Evolutionary conservation across 495 filamentous ascomycete genomes (phyloP).

Genomic region (Neurospora sp.): DNA sequence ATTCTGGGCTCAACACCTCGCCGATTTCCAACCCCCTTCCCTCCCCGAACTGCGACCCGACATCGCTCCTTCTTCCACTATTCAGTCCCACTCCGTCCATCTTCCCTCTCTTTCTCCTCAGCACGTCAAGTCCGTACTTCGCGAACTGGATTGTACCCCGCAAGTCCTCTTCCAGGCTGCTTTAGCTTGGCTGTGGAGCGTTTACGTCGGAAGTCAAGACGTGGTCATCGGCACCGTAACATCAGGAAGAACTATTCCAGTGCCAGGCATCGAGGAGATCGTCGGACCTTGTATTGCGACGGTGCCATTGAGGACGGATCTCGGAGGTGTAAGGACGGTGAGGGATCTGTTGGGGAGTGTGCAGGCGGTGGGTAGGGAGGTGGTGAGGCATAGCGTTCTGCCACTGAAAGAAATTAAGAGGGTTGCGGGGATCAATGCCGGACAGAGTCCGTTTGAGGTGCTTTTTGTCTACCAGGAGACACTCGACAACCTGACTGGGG

Average conservation of each 20-base stretch:
- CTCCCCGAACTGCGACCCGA: constrained; percentile 33
- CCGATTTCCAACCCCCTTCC: constrained; percentile 26
- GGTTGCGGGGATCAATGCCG: constrained; percentile 36
- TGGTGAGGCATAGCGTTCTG: constrained; percentile 47
- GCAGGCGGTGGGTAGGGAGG: constrained; percentile 50
- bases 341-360: constrained; percentile 48
- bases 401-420: constrained; percentile 59
- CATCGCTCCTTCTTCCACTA: not conserved
- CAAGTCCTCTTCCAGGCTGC: constrained; percentile 64
- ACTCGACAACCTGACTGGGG: constrained; percentile 20
- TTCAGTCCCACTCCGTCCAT: constrained; percentile 5
- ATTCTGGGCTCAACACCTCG: constrained; percentile 48
- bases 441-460: constrained; percentile 51
- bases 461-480: constrained; percentile 74
- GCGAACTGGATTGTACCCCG: constrained; percentile 22
- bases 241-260: constrained; percentile 61
- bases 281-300: constrained; percentile 64
- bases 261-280: constrained; percentile 56
- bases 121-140: constrained; percentile 1
- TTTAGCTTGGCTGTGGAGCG: constrained; percentile 52
- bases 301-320: constrained; percentile 53
- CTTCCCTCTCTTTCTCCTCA: constrained; percentile 14
- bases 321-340: constrained; percentile 35
- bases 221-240: constrained; percentile 65
- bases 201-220: constrained; percentile 53